A percentile compares a stretch with the other conserved stretches of the same genome.
Evolutionary conservation across 257 asterid genomes (phyloP).

Genomic region (Anisodus acutangulus): DNA sequence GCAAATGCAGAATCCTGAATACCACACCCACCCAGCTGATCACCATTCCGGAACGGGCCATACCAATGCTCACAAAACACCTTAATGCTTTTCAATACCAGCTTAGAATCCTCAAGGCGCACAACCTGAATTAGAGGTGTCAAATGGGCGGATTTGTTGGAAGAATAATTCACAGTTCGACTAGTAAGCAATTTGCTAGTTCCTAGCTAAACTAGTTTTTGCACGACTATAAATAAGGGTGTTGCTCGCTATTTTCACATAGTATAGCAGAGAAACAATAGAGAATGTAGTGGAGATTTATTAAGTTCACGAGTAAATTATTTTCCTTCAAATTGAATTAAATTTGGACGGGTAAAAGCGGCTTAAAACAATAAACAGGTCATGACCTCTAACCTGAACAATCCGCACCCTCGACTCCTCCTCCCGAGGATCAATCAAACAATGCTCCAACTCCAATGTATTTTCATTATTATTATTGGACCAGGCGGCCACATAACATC

Average conservation of each 20-base stretch:
- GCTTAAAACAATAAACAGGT: background rate
- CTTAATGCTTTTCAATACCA: constrained; percentile 48
- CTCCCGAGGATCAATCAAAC: constrained; percentile 69
- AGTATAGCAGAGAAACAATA: too few species aligned
- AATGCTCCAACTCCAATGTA: constrained; percentile 72
- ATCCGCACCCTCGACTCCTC: constrained; percentile 68
- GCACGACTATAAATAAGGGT: too few species aligned
- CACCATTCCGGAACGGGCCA: constrained; percentile 94
- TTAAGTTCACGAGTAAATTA: too few species aligned
- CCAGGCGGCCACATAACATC: constrained; percentile 77
- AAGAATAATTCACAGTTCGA: too few species aligned
- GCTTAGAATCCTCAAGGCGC: constrained; percentile 30
- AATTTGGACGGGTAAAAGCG: background rate
- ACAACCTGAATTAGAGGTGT: constrained; percentile 45
- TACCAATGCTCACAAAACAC: constrained; percentile 92
- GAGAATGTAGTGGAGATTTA: too few species aligned
- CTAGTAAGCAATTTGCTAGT: too few species aligned
- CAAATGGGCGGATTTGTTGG: background rate
- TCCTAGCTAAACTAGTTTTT: too few species aligned
- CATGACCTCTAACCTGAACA: constrained; percentile 45
- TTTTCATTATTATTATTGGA: constrained; percentile 28
- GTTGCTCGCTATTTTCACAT: too few species aligned
- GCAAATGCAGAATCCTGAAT: constrained; percentile 94
- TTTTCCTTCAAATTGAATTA: background rate
- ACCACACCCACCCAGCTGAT: constrained; percentile 92